Conservation (phyloP, 2,329 filamentous ascomycete species). For the Neofusicoccum parvum region DNA sequence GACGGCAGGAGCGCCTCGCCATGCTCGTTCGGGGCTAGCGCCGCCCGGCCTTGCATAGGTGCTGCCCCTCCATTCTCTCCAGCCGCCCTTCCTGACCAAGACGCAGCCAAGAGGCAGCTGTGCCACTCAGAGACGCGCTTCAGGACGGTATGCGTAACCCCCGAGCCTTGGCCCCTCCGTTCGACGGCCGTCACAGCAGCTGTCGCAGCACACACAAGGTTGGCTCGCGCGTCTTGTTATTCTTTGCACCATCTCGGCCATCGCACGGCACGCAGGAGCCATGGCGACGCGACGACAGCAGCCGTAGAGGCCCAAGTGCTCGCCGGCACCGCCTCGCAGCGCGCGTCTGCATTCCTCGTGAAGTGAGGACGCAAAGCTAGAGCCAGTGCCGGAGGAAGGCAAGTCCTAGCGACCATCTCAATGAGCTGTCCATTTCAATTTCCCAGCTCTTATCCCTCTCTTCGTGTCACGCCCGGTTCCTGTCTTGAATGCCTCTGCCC, state of each 20-base stretch:
- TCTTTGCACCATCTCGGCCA: background rate
- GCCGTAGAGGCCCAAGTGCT: too few relatives aligned
- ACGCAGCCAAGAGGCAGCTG: background rate
- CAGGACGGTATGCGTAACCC: background rate
- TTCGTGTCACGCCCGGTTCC: background rate
- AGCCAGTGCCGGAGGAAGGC: conserved; percentile 1
- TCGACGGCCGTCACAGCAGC: background rate
- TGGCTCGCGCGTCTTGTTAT: background rate
- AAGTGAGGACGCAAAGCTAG: background rate
- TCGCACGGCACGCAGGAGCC: background rate
- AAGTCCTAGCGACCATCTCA: background rate
- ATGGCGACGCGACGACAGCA: background rate
- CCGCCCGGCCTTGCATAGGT: background rate
- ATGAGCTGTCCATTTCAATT: background rate
- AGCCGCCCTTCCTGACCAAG: background rate
- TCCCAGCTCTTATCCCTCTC: conserved; percentile 2
- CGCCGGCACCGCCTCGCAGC: background rate
- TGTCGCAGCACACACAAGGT: background rate
- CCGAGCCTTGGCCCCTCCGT: background rate
- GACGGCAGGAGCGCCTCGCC: background rate
- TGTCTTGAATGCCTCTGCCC: background rate
- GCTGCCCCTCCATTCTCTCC: conserved; percentile 7
- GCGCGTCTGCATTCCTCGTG: background rate
- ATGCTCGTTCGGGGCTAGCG: background rate
- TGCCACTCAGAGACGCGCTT: background rate